Base-by-base conservation (phyloP, 192 early-diverging fungal genomes). In the Pilaira anomala region DNA sequence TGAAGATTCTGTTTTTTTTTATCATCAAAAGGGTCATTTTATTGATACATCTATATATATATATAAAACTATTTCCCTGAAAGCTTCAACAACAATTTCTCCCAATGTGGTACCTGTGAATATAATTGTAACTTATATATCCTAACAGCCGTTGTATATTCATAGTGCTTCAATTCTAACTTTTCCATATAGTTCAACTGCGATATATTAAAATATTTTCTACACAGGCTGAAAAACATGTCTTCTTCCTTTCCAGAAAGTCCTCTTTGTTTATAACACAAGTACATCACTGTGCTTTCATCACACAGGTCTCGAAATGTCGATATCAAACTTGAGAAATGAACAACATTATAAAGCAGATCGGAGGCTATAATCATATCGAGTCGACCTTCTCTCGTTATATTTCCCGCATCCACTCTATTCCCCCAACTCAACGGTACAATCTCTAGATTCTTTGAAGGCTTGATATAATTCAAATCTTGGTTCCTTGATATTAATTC, bases 321-420 rank as follows among this genome's bases (percentile, higher is more conserved):
- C 19, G 48, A 30, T 36, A 80, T 48, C 14, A 80, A 48, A 0
- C 48, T 7, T 2, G 25, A 49, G 8, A 78, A 75, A 25, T 48
- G 28, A 0, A 24, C 19, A 2, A 55, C 45, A 2, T 78, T 67
- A 48, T 80, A 80, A 16, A 80, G 53, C 11, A 80, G 68, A 53
- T 80, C 79, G 1, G 79, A 80, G 2, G 79, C 79, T 28, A 80
- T 69, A 4, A 80, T 54, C 25, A 74, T 36, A 57, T 80, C 79
- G 11, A 77, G 29, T 1, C 16, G 60, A 1, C 30, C 65, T 1
- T 33, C 40, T 25, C 25, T 39, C n/a, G 16, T 22, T 16, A 64
- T 48, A 1, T 22, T 19, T 7, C 40, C 39, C 3, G 29, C 50
- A 21, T 65, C 19, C 2, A 50, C 45, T 1, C 36, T 3, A 18